phyloP scores from a whole-genome alignment of 164 flowering plant genomes.

The Taxillus chinensis region DNA sequence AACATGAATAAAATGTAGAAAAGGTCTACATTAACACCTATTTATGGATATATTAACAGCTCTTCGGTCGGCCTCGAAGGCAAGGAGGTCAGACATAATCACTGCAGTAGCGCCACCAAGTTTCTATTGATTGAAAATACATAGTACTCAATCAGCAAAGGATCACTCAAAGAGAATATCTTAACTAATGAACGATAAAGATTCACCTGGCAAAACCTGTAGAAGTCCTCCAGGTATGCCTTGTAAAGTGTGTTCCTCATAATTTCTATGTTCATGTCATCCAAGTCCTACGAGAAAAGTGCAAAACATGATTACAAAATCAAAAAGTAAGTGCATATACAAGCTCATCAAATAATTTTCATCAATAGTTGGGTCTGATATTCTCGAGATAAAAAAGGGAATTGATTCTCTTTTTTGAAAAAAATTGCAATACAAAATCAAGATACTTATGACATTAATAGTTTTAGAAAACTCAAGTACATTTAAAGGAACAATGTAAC shows the following conservation, averaged over 20 bases:
- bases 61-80: slow-evolving; percentile 98
- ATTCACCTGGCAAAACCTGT: slow-evolving; percentile 80
- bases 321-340: background rate
- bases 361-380: no score
- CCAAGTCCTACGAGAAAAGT: slow-evolving; percentile 63
- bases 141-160: slow-evolving; percentile 4
- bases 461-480: no score
- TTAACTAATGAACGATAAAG: background rate
- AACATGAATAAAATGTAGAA: background rate
- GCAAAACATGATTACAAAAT: background rate
- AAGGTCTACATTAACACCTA: slow-evolving; percentile 30
- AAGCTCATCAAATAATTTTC: no score
- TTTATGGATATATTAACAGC: slow-evolving; percentile 94
- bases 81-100: slow-evolving; percentile 92
- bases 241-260: slow-evolving; percentile 99
- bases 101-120: slow-evolving; percentile 96
- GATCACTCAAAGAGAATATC: background rate
- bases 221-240: slow-evolving; percentile 97
- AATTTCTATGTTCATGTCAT: slow-evolving; percentile 99
- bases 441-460: no score
- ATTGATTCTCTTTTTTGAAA: no score
- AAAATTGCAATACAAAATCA: no score
- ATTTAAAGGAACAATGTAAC: no score
- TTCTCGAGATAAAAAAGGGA: no score
- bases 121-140: slow-evolving; percentile 37